These are phyloP conservation scores for Cucurbita moschata DNA, from an alignment of 306 rosid genomes.

Conservation along the genomic window DNA sequence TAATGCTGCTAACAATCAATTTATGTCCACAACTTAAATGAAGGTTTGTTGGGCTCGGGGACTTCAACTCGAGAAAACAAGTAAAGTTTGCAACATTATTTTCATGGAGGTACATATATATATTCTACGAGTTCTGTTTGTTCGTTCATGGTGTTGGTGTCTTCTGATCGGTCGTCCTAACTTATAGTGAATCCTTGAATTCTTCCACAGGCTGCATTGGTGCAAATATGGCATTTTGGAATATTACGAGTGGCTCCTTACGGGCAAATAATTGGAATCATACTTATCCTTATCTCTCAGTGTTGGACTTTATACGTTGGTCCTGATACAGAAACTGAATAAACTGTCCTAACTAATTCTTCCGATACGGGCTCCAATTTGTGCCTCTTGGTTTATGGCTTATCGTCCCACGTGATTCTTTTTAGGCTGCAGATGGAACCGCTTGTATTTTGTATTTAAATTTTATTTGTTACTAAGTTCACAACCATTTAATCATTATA, in stretches of 20 bases:
- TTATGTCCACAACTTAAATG: conserved; percentile 7
- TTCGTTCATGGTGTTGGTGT: not conserved
- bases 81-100: conserved; percentile 44
- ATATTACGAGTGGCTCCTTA: conserved; percentile 27
- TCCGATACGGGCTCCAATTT: too few species aligned
- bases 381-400: too few species aligned
- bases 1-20: not conserved
- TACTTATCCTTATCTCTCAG: conserved; percentile 47
- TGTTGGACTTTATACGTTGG: conserved; percentile 55
- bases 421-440: too few species aligned
- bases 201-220: conserved; percentile 38
- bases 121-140: not conserved
- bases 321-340: conserved; percentile 49
- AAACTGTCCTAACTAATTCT: not conserved
- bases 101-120: conserved; percentile 37
- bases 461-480: too few species aligned
- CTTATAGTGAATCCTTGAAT: not conserved
- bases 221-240: conserved; percentile 46
- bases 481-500: too few species aligned
- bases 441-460: too few species aligned
- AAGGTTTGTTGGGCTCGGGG: conserved; percentile 68
- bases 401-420: too few species aligned
- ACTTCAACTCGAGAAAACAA: conserved; percentile 75
- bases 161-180: not conserved
- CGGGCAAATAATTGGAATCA: conserved; percentile 38